Conservation (phyloP, 768 basidiomycete species). For the Kwoniella mangroviensis region DNA sequence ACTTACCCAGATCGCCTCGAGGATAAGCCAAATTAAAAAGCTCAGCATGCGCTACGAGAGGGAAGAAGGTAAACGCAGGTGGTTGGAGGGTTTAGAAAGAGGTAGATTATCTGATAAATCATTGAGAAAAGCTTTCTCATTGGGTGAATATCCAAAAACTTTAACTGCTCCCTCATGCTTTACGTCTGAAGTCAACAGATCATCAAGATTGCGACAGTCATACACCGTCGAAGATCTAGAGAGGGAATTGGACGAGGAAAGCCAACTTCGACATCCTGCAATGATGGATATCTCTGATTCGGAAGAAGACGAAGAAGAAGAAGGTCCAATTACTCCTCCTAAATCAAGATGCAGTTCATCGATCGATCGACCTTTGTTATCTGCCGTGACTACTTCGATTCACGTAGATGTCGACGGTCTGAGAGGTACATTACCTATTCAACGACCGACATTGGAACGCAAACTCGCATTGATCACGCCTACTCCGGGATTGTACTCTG, state of each 20-base stretch:
- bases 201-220: conserved; percentile 30
- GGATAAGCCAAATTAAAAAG: conserved; percentile 43
- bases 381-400: background rate
- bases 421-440: background rate
- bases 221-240: conserved; percentile 31
- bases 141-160: conserved; percentile 24
- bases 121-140: conserved; percentile 42
- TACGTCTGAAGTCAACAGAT: conserved; percentile 22
- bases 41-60: conserved; percentile 47
- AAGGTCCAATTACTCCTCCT: conserved; percentile 25
- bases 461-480: conserved; percentile 5
- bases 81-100: conserved; percentile 47
- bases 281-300: conserved; percentile 32
- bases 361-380: conserved; percentile 1
- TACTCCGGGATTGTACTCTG: background rate
- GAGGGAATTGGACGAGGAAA: background rate
- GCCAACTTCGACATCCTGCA: conserved; percentile 29
- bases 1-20: conserved; percentile 42
- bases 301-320: conserved; percentile 22
- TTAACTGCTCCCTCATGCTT: background rate
- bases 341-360: conserved; percentile 2
- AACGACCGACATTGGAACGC: conserved; percentile 12
- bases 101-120: conserved; percentile 44
- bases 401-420: background rate
- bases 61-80: conserved; percentile 52